Base-by-base conservation (phyloP, 2,329 filamentous ascomycete species). In the Ceratocystis papillata region DNA sequence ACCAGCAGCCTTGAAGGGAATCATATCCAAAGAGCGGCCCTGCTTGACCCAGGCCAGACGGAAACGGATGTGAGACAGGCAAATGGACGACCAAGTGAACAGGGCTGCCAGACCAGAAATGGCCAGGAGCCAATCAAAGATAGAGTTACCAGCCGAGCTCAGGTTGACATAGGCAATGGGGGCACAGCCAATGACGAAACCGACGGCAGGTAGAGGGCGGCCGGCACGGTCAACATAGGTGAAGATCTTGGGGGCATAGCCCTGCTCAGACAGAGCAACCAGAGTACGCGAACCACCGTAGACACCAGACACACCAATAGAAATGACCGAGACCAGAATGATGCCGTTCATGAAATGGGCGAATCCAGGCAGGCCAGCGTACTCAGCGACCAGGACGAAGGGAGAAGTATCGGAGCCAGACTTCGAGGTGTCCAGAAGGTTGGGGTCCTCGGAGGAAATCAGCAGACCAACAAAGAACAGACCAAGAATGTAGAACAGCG, bases 51-150 rank as follows among this genome's bases (percentile, higher is more conserved):
- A 87, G 0, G 83, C 85, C 3, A 71, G 69, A 46, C 85, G 83
- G 80, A 87, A 87, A n/a, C 85, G 84, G 70, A 87, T 85, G 71
- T 87, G 85, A 0, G 82, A 80, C 20, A 85, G 73, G 72, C 83
- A 86, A 70, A 88, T 86, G 59, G 81, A 83, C 25, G 79, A 83
- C 85, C 85, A 88, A 17, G 84, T 83, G 73, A 87, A 87, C 57
- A 87, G 78, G 28, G 83, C 79, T 12, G 81, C 80, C 1, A 87
- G 79, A 65, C 83, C 85, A 2, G 84, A 86, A 12, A 87, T 76
- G 5, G 85, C 82, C 30, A 83, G 79, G 1, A 88, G 80, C 85
- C 85, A 87, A 69, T 82, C 79, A 65, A 88, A 86, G 15, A 87
- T 80, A 0, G 76, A 73, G 4, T 74, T 72, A 53, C 83, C 83